Evolutionary conservation across 2,329 filamentous ascomycete genomes (phyloP).

Genomic region (Botrytis porri): DNA sequence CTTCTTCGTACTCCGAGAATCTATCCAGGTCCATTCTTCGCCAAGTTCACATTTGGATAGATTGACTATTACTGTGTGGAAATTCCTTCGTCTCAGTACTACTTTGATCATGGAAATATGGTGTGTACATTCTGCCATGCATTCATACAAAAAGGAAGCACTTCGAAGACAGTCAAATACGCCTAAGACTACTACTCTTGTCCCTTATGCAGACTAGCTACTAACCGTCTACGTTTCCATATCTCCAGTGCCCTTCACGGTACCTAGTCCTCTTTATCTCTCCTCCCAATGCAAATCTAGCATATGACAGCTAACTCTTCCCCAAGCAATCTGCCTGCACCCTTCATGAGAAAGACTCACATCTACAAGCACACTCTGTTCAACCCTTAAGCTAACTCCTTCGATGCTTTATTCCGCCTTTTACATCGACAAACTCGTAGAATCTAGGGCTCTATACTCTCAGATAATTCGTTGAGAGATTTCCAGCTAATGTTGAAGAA

Average conservation of each 20-base stretch:
- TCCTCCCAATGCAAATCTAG: neutral
- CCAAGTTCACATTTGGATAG: constrained; percentile 61
- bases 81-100: constrained; percentile 73
- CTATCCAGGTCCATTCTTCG: constrained; percentile 62
- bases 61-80: constrained; percentile 72
- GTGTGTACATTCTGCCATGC: constrained; percentile 38
- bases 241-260: neutral
- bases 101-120: constrained; percentile 69
- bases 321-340: neutral
- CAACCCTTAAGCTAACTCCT: neutral
- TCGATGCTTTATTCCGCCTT: no score
- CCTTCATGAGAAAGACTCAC: neutral
- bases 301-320: neutral
- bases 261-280: neutral
- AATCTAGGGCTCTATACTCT: neutral
- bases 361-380: neutral
- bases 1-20: constrained; percentile 63
- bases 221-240: neutral
- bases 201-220: neutral
- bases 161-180: neutral
- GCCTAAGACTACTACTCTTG: neutral
- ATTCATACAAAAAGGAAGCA: neutral
- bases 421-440: neutral
- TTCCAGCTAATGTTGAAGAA: neutral
- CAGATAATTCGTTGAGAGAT: neutral